A percentile compares a stretch with the other conserved stretches of the same genome.
Conservation (phyloP, 306 rosid genomes). For the Glycyrrhiza uralensis region DNA sequence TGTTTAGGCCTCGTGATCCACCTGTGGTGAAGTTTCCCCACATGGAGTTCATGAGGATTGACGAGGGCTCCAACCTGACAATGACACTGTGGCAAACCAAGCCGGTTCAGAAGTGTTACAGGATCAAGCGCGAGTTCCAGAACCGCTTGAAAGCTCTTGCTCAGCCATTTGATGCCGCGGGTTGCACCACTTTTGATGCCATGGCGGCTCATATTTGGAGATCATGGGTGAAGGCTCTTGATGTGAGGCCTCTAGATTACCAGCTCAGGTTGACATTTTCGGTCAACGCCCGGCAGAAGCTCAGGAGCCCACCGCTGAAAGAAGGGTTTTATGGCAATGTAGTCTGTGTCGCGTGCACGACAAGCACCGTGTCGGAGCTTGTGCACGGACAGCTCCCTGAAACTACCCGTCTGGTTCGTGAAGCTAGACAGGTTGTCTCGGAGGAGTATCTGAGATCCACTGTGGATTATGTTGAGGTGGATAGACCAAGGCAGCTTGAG, state of each 20-base stretch:
- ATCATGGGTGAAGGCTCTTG: slow-evolving; percentile 86
- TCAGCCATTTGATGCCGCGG: slow-evolving; percentile 36
- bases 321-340: slow-evolving; percentile 86
- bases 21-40: slow-evolving; percentile 68
- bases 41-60: slow-evolving; percentile 72
- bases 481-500: slow-evolving; percentile 68
- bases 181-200: slow-evolving; percentile 76
- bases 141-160: slow-evolving; percentile 46
- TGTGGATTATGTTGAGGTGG: slow-evolving; percentile 64
- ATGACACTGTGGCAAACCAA: slow-evolving; percentile 58
- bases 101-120: slow-evolving; percentile 70
- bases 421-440: slow-evolving; percentile 57
- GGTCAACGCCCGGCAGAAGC: slow-evolving; percentile 63
- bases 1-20: slow-evolving; percentile 61
- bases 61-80: slow-evolving; percentile 71
- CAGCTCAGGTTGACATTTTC: slow-evolving; percentile 77
- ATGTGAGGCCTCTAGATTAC: slow-evolving; percentile 63
- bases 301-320: slow-evolving; percentile 52
- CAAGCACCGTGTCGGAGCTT: slow-evolving; percentile 57
- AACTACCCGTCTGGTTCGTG: slow-evolving; percentile 51
- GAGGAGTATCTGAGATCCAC: slow-evolving; percentile 84
- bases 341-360: slow-evolving; percentile 67
- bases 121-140: slow-evolving; percentile 70
- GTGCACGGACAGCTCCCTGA: slow-evolving; percentile 43
- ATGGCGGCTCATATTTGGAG: slow-evolving; percentile 92